Evolutionary conservation across 352 stramenopile genomes (phyloP).

Genomic region (Elongisporangium anandrum): DNA sequence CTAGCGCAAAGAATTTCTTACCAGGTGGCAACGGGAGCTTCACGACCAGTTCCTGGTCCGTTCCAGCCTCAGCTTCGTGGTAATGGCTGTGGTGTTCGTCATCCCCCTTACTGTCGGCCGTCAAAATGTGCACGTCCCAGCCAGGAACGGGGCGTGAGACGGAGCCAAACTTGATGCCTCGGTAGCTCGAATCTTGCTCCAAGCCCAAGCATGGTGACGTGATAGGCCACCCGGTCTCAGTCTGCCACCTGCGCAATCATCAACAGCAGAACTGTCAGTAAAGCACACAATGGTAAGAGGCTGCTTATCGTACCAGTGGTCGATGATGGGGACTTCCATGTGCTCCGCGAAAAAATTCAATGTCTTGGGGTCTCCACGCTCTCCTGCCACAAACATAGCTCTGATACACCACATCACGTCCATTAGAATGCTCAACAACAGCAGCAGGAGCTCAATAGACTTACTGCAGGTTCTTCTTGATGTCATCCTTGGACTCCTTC

Average conservation of each 20-base stretch:
- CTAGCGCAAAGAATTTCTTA: not conserved
- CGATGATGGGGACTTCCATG: constrained; percentile 62
- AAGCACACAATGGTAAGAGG: not conserved
- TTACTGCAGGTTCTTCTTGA: constrained; percentile 58
- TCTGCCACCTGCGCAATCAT: constrained; percentile 61
- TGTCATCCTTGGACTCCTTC: constrained; percentile 33
- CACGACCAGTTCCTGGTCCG: constrained; percentile 68
- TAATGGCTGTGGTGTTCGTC: constrained; percentile 40
- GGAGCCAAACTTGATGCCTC: constrained; percentile 59
- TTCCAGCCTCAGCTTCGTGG: constrained; percentile 43
- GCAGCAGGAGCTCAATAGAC: constrained; percentile 10
- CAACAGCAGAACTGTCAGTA: not conserved
- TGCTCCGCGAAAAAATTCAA: constrained; percentile 73
- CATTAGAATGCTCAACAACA: not conserved
- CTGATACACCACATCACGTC: constrained; percentile 9
- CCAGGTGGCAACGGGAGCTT: constrained; percentile 85
- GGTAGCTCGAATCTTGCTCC: constrained; percentile 29
- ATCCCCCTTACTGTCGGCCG: constrained; percentile 31
- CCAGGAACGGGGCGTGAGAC: constrained; percentile 68
- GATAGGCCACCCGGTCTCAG: constrained; percentile 85
- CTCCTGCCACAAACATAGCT: constrained; percentile 84
- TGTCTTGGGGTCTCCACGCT: constrained; percentile 85
- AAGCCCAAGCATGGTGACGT: constrained; percentile 68
- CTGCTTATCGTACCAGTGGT: constrained; percentile 56
- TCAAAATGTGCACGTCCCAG: constrained; percentile 77